phyloP scores from a whole-genome alignment of 345 rosid genomes.

The rapeseed (Brassica napus) region DNA sequence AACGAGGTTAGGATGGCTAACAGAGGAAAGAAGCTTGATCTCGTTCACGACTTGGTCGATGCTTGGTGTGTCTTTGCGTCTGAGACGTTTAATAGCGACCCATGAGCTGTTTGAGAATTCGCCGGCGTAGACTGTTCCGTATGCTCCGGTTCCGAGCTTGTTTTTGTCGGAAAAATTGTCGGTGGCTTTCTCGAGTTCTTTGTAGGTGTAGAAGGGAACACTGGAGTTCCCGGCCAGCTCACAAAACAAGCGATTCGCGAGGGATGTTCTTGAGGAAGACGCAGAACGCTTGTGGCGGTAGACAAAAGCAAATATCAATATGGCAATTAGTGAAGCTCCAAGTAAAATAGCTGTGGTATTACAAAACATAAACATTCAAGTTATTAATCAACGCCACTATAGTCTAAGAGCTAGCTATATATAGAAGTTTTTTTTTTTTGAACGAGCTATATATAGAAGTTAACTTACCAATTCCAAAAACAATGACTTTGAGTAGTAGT shows the following conservation, averaged over 20 bases:
- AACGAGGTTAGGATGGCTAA: constrained; percentile 79
- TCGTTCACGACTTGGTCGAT: constrained; percentile 76
- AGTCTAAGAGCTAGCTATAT: neutral
- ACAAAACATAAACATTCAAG: neutral
- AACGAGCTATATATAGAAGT: neutral
- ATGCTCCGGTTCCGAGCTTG: constrained; percentile 84
- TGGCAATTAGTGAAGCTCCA: constrained; percentile 46
- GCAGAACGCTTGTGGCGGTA: constrained; percentile 40
- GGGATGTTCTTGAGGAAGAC: constrained; percentile 38
- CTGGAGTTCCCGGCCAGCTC: constrained; percentile 40
- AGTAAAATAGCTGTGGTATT: constrained; percentile 42
- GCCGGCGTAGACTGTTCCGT: constrained; percentile 84
- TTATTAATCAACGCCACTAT: neutral
- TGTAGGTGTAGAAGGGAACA: constrained; percentile 69
- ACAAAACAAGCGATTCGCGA: constrained; percentile 63
- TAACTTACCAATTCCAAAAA: constrained; percentile 28
- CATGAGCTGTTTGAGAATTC: constrained; percentile 55
- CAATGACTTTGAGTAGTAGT: neutral
- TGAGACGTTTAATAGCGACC: constrained; percentile 79
- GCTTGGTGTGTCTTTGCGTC: constrained; percentile 51
- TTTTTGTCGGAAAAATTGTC: constrained; percentile 64
- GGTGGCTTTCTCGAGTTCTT: constrained; percentile 79
- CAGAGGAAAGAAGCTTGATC: constrained; percentile 78
- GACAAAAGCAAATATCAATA: constrained; percentile 42
- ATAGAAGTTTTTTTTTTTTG: neutral